Conservation (phyloP, 192 early-diverging fungal species). For the Umbelopsis ramanniana region DNA sequence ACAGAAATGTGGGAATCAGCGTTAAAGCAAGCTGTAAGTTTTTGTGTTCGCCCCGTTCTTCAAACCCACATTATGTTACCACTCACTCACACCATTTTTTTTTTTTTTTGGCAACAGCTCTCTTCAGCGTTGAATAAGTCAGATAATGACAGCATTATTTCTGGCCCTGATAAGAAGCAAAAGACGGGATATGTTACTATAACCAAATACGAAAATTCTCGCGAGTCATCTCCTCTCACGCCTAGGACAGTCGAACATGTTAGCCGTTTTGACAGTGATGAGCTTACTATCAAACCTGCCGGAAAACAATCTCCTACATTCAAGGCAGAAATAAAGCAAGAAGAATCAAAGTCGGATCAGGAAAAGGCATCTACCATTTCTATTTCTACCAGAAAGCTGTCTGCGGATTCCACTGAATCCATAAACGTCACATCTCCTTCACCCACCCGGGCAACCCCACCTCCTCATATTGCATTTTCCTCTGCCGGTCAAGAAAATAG, state of each 20-base stretch:
- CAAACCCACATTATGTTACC: neutral
- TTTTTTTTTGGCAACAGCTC: neutral
- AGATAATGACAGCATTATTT: neutral
- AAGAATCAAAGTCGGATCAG: neutral
- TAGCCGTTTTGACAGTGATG: slow-evolving; percentile 5
- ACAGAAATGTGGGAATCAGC: slow-evolving; percentile 22
- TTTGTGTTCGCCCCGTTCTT: too few species aligned
- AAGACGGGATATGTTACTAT: slow-evolving; percentile 20
- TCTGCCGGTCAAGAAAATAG: slow-evolving; percentile 16
- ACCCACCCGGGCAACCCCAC: slow-evolving; percentile 9
- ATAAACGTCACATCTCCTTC: slow-evolving; percentile 19
- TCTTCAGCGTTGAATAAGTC: slow-evolving; percentile 10
- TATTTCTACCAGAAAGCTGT: slow-evolving; percentile 6
- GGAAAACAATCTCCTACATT: neutral
- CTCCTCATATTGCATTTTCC: slow-evolving; percentile 2
- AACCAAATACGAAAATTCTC: slow-evolving; percentile 25
- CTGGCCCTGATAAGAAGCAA: slow-evolving; percentile 18
- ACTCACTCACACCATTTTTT: neutral
- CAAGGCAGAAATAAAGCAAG: slow-evolving; percentile 1
- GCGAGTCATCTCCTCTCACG: slow-evolving; percentile 10
- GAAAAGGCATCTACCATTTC: neutral
- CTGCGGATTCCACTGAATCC: slow-evolving; percentile 13
- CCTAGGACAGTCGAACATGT: slow-evolving; percentile 10
- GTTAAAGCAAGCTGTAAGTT: slow-evolving; percentile 12
- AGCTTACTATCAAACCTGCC: neutral